Evolutionary conservation across 208 protist genomes (phyloP), one percentile per base, ranked within the genome.

Genomic region (Angomonas ambiguus): DNA sequence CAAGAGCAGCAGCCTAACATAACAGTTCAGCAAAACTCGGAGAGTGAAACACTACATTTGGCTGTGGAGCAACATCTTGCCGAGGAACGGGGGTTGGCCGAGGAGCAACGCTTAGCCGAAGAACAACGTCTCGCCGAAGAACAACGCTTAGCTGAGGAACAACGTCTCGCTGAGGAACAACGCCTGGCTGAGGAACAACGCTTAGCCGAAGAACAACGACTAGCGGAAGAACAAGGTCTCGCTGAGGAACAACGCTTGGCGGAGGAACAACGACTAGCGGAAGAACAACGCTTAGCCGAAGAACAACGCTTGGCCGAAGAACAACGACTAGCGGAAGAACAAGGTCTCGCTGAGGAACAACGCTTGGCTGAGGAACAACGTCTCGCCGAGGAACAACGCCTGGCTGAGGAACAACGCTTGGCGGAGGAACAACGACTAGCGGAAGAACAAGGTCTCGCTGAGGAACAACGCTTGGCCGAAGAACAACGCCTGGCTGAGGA

Each of bases 11-110:
- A 71, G 56, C 48, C 57, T 11, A 24, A 22, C 0, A 59, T 58
- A n/a, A 67, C 65, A 49, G 57, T 64, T 10, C 55, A 73, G 27
- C 61, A 66, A 16, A 71, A 57, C 62, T 59, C 70, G 38, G 61
- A 41, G 66, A 22, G 10, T 3, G 53, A 28, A 30, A 25, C 16
- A 8, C 63, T 13, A 25, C 48, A 65, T 25, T 22, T 62, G 51
- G 60, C 65, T 13, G 75, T 48, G 41, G 48, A 75, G 42, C 20
- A 55, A 4, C 61, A 25, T 0, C 71, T 69, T 71, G 65, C 62
- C 16, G 73, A 76, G 42, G 66, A 58, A 32, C 48, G 27, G 16
- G 64, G 55, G 4, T 38, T 71, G 25, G 11, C 38, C 25, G 57
- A 72, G 30, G 34, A 72, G 56, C 20, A 41, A 49, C 53, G 58